phyloP scores from a whole-genome alignment of 768 basidiomycete species.

The Boletus fagicola region DNA sequence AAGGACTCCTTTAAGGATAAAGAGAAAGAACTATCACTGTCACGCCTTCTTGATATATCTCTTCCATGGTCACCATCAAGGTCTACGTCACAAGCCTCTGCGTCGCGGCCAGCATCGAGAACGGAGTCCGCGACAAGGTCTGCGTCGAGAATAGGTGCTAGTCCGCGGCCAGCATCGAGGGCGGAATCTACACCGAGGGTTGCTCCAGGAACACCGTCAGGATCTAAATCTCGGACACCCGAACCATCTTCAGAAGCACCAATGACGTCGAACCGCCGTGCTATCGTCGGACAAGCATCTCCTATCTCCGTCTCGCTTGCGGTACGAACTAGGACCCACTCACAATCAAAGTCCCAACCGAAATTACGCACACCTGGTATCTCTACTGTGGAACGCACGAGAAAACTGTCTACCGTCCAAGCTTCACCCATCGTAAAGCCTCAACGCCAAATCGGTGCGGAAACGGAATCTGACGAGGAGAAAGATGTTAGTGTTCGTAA shows the following conservation, averaged over 20 bases:
- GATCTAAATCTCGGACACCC: not conserved
- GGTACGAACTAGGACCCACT: conserved; percentile 13
- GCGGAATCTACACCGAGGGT: conserved; percentile 1
- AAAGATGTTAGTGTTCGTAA: not conserved
- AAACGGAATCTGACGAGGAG: not conserved
- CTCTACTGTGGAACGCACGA: conserved; percentile 8
- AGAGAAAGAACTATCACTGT: conserved; percentile 27
- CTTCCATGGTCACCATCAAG: conserved; percentile 34
- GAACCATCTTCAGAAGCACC: conserved; percentile 1
- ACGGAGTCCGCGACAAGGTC: conserved; percentile 16
- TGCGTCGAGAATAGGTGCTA: conserved; percentile 17
- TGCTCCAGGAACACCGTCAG: not conserved
- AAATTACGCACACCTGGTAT: conserved; percentile 23
- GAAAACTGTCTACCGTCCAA: conserved; percentile 32
- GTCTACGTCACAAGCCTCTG: conserved; percentile 14
- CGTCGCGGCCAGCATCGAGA: conserved; percentile 17
- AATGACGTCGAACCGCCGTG: not conserved
- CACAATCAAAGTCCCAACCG: conserved; percentile 38
- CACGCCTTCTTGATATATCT: conserved; percentile 35
- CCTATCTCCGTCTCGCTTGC: not conserved
- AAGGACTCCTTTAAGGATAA: conserved; percentile 22
- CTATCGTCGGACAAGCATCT: not conserved
- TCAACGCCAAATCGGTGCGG: conserved; percentile 10
- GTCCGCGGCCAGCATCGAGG: conserved; percentile 19
- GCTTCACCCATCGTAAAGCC: conserved; percentile 27